Evolutionary conservation across 257 asterid species (phyloP).

Genomic region (Scutellaria galericulata): DNA sequence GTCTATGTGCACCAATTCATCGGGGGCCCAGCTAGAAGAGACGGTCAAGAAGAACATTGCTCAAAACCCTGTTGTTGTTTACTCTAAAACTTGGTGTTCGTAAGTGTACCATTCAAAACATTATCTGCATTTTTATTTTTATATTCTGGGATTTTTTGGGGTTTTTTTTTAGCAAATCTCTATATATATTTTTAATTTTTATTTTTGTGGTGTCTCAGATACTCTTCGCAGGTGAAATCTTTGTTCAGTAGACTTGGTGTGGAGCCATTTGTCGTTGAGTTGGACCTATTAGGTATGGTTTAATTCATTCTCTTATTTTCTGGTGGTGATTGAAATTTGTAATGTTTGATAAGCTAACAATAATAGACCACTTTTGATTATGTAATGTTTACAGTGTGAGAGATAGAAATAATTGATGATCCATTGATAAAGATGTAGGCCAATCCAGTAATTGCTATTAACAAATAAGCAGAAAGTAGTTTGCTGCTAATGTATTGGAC

Average conservation of each 20-base stretch:
- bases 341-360: too few species aligned
- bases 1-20: conserved; percentile 63
- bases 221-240: conserved; percentile 80
- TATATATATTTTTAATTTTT: conserved; percentile 12
- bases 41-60: conserved; percentile 58
- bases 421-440: too few species aligned
- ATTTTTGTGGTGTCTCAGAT: conserved; percentile 46
- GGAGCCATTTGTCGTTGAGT: conserved; percentile 81
- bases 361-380: too few species aligned
- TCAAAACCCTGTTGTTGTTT: conserved; percentile 82
- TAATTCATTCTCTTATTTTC: neutral
- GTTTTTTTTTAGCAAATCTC: too few species aligned
- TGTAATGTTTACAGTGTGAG: too few species aligned
- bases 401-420: too few species aligned
- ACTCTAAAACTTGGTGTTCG: conserved; percentile 97
- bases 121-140: neutral
- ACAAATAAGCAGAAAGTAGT: too few species aligned
- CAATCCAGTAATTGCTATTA: too few species aligned
- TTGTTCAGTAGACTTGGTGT: conserved; percentile 80
- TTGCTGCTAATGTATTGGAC: too few species aligned
- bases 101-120: conserved; percentile 42
- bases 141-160: neutral
- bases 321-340: too few species aligned
- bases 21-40: conserved; percentile 67
- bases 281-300: conserved; percentile 76